These are phyloP conservation scores for Plasmodium coatneyi DNA, from an alignment of 169 alveolate species.

Conservation along the genomic window DNA sequence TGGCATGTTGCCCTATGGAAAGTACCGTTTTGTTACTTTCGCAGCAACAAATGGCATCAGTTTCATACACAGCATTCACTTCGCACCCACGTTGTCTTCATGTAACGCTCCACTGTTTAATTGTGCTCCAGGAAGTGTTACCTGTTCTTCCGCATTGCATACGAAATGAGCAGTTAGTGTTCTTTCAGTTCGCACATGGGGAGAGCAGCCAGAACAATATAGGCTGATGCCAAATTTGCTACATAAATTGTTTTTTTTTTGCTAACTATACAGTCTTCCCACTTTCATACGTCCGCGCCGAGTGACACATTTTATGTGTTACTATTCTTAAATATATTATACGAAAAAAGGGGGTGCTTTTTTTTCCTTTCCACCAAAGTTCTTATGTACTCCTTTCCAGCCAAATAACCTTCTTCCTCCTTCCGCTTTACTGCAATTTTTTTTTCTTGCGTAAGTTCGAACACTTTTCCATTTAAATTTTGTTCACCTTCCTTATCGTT, in stretches of 20 bases:
- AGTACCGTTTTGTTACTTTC: not conserved
- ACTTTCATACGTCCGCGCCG: not conserved
- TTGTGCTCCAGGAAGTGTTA: not conserved
- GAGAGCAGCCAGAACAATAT: not conserved
- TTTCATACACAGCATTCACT: not conserved
- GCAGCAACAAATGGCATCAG: not conserved
- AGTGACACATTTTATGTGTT: not conserved
- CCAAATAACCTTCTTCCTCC: slow-evolving; percentile 17
- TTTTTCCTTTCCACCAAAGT: slow-evolving; percentile 22
- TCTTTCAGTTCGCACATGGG: not conserved
- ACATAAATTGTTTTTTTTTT: not conserved
- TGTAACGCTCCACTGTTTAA: not conserved
- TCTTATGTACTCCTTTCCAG: slow-evolving; percentile 46
- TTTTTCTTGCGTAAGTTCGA: slow-evolving; percentile 30
- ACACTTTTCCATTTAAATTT: not conserved
- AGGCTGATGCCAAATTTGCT: not conserved
- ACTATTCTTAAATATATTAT: slow-evolving; percentile 24
- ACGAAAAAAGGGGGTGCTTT: slow-evolving; percentile 20
- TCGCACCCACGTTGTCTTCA: not conserved
- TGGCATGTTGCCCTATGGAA: not conserved
- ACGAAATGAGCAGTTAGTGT: not conserved
- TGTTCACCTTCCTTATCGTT: not conserved
- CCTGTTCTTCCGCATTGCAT: not conserved
- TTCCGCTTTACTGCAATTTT: slow-evolving; percentile 35
- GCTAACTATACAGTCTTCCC: not conserved